Evolutionary conservation across 202 grass and related monocot genomes (phyloP).

Genomic region (Digitaria exilis): DNA sequence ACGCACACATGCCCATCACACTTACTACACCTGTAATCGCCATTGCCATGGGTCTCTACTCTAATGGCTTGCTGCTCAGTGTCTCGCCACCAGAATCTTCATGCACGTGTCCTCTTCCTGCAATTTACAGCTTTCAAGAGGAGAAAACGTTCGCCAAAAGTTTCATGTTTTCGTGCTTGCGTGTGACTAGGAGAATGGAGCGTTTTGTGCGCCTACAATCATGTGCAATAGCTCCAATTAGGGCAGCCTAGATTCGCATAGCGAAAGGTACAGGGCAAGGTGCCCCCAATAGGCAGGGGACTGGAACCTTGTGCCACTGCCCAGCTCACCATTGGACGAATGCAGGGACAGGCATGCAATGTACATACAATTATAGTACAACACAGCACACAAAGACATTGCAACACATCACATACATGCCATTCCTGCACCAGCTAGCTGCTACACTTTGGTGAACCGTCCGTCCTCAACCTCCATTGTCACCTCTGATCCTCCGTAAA

Average conservation of each 20-base stretch:
- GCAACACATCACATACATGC: background rate
- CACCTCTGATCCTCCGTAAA: too few relatives aligned
- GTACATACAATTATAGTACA: background rate
- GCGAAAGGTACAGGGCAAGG: slow-evolving; percentile 31
- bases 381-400: background rate
- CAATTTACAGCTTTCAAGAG: background rate
- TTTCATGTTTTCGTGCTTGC: background rate
- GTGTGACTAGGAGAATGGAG: background rate
- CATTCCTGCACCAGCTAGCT: background rate
- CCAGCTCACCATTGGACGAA: slow-evolving; percentile 43
- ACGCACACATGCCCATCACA: background rate
- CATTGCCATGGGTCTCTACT: background rate
- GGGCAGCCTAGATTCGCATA: slow-evolving; percentile 29
- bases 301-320: slow-evolving; percentile 31
- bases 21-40: background rate
- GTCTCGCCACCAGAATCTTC: slow-evolving; percentile 11
- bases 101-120: background rate
- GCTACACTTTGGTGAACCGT: too few relatives aligned
- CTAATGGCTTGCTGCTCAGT: background rate
- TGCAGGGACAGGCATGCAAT: background rate
- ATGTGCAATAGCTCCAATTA: slow-evolving; percentile 2
- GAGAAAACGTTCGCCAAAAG: background rate
- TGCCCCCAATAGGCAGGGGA: background rate
- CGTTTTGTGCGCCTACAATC: background rate
- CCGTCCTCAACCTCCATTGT: too few relatives aligned